Percentiles rank a stretch among this genome's conserved stretches.
Evolutionary conservation across 83 land plant genomes (phyloP).

Genomic region (Picea mariana): DNA sequence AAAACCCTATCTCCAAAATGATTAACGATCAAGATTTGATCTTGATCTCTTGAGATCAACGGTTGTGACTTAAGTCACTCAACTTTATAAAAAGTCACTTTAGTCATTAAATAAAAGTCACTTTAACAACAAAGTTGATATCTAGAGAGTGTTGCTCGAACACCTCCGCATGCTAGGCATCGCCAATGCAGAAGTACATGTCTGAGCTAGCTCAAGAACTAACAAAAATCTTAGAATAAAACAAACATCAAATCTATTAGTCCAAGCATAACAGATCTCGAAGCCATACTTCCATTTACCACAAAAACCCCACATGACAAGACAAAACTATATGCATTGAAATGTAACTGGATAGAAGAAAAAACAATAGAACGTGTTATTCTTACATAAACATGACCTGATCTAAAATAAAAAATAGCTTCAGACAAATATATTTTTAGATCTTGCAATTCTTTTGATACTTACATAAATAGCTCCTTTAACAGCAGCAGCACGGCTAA

Average conservation of each 20-base stretch:
- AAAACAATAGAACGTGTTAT: not conserved
- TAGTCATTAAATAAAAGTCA: no score
- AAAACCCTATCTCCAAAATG: no score
- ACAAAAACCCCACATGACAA: not conserved
- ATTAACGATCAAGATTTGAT: no score
- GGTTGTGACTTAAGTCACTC: no score
- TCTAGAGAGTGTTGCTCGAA: no score
- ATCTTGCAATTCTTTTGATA: conserved; percentile 2
- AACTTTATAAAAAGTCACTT: no score
- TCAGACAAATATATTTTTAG: not conserved
- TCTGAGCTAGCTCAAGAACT: no score
- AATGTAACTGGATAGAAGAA: not conserved
- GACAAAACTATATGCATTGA: not conserved
- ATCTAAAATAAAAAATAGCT: not conserved
- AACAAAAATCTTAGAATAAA: not conserved
- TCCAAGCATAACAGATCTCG: not conserved
- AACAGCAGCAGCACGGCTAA: conserved; percentile 96
- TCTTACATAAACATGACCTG: not conserved
- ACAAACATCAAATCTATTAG: not conserved
- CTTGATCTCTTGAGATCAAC: no score
- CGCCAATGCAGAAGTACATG: no score
- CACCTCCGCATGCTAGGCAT: no score
- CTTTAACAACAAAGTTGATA: no score
- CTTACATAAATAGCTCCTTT: conserved; percentile 93
- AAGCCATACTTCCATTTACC: not conserved